phyloP scores from a whole-genome alignment of 2,329 filamentous ascomycete genomes.

The Cytospora chrysosperma region DNA sequence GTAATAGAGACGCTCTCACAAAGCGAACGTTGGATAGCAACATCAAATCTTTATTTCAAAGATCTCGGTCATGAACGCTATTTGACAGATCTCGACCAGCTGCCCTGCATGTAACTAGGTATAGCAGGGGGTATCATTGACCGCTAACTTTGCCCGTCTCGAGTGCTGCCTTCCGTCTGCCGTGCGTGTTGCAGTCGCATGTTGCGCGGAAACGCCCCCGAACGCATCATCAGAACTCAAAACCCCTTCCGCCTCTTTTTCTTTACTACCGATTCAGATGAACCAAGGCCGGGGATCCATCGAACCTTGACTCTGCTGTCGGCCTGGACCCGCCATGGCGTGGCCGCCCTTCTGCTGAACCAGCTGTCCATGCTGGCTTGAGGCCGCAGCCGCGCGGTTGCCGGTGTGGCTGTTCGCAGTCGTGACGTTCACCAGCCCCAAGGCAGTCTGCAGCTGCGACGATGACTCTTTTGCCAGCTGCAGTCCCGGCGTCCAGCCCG shows the following conservation, averaged over 20 bases:
- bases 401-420: not conserved
- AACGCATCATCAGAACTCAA: not conserved
- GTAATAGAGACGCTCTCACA: conserved; percentile 12
- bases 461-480: not conserved
- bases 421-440: not conserved
- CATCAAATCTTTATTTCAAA: not conserved
- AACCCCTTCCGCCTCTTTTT: not conserved
- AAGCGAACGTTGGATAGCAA: not conserved
- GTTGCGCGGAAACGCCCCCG: not conserved
- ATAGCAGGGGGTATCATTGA: not conserved
- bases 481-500: not conserved
- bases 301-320: not conserved
- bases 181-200: not conserved
- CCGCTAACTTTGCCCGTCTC: not conserved
- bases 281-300: not conserved
- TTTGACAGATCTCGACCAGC: not conserved
- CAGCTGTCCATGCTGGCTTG: not conserved
- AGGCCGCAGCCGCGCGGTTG: not conserved
- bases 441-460: not conserved
- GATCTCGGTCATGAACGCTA: not conserved
- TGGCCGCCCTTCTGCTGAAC: not conserved
- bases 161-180: not conserved
- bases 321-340: not conserved
- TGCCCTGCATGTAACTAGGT: not conserved
- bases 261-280: not conserved